These are phyloP conservation scores for Gnaphalium uliginosum DNA, from an alignment of 129 eudicot genomes.

Conservation along the genomic window DNA sequence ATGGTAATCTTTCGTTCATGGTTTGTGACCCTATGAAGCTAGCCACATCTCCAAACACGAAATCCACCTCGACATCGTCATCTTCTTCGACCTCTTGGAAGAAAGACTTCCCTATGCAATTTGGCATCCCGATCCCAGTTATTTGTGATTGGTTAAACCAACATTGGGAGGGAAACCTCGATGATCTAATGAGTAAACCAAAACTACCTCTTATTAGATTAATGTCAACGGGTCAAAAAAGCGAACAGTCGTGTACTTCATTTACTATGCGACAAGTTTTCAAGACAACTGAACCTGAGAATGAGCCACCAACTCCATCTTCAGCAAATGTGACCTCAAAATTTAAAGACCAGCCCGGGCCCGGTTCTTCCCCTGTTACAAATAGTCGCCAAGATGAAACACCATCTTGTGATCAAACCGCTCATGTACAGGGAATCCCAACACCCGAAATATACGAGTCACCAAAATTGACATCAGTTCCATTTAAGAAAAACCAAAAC, in stretches of 20 bases:
- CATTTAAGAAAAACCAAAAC: constrained; percentile 45
- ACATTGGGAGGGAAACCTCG: constrained; percentile 95
- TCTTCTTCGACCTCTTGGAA: constrained; percentile 82
- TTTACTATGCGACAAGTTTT: constrained; percentile 85
- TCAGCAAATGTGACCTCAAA: constrained; percentile 45
- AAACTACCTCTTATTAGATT: constrained; percentile 78
- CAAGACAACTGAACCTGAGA: constrained; percentile 64
- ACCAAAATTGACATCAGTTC: constrained; percentile 62
- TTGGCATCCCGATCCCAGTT: constrained; percentile 91
- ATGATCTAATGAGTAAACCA: constrained; percentile 77
- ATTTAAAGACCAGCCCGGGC: constrained; percentile 44
- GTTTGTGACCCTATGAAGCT: constrained; percentile 98
- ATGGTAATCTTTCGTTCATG: constrained; percentile 93
- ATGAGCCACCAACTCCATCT: constrained; percentile 53
- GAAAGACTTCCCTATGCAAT: constrained; percentile 80
- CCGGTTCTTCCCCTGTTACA: constrained; percentile 40
- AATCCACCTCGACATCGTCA: constrained; percentile 70
- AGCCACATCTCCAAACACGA: constrained; percentile 80
- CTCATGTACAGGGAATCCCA: constrained; percentile 76
- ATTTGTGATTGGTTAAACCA: constrained; percentile 93
- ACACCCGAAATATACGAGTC: constrained; percentile 91
- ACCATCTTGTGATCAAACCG: constrained; percentile 32
- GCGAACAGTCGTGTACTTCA: constrained; percentile 86
- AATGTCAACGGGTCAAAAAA: constrained; percentile 82
- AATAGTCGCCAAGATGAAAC: constrained; percentile 48